These are phyloP conservation scores for Teunomyces gatunensis DNA, from an alignment of 805 yeast genomes.

Conservation along the genomic window DNA sequence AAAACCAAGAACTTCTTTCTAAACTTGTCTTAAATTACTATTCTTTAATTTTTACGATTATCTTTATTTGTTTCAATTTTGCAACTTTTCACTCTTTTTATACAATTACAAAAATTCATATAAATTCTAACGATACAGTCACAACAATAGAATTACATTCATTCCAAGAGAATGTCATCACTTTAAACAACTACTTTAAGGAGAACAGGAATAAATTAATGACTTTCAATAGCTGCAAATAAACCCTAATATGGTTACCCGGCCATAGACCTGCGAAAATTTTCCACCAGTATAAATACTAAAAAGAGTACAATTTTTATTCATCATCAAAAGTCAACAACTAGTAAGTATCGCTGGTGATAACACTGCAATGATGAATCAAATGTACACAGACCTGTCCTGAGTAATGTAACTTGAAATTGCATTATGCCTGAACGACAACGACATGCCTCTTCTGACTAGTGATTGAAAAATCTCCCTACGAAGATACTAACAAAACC, in stretches of 20 bases:
- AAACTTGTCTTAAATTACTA: too few species aligned
- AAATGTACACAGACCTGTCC: constrained; percentile 61
- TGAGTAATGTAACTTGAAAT: constrained; percentile 26
- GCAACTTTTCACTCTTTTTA: too few species aligned
- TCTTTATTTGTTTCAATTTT: too few species aligned
- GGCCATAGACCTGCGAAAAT: background rate
- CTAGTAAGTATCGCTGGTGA: constrained; percentile 2
- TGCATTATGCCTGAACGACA: constrained; percentile 14
- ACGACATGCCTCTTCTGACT: constrained; percentile 18
- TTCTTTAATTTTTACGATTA: too few species aligned
- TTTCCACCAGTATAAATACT: background rate
- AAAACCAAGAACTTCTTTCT: too few species aligned
- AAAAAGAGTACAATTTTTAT: background rate
- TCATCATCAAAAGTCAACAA: background rate
- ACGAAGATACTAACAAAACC: background rate
- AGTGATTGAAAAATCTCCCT: background rate
- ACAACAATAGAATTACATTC: too few species aligned
- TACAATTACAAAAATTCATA: too few species aligned
- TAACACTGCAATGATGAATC: constrained; percentile 22
- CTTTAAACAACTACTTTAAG: too few species aligned
- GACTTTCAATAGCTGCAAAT: background rate
- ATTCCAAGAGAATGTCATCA: too few species aligned
- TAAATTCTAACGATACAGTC: too few species aligned
- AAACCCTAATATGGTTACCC: background rate
- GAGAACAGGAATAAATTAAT: too few species aligned